Base-by-base conservation (phyloP, 345 rosid species). In the Eucalyptus pumila region DNA sequence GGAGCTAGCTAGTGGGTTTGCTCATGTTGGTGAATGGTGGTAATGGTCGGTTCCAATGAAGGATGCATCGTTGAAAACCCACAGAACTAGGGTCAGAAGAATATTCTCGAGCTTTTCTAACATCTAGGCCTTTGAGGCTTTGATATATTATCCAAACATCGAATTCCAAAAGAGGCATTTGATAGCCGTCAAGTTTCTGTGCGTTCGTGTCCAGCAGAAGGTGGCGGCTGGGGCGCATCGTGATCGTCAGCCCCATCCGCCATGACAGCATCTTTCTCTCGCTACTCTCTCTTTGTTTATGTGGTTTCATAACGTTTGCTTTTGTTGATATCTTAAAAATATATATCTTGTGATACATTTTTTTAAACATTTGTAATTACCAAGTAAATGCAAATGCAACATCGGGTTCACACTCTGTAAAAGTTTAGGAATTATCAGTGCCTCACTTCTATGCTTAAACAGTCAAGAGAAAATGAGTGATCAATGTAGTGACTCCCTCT, bases 381-480 rank as follows among this genome's bases (percentile, higher is more conserved):
- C 60, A 21, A 23, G 60, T 24, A 56, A 23, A 56, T 23, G 60
- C 60, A 21, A 23, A 54, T 23, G 60, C 5, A 23, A 23, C 60
- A 56, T 56, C 6, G 4, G 0, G 1, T 54, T 23, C 6, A 23
- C 60, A 56, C 23, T 23, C 0, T 56, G 6, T 23, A 56, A 24
- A 24, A 56, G 0, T 9, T 56, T 56, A 24, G 3, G 62, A 52
- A 56, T 6, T 1, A 24, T 21, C 24, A 10, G 23, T 52, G 24
- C 24, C 56, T 52, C 56, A 52, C 24, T 52, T 6, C 62, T 24
- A 56, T 56, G 62, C 12, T 23, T 56, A 56, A 56, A 56, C 0
- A 27, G 12, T 56, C 12, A 56, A 56, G 60, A 24, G 0, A 56
- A 56, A 56, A 2, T 0, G 62, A 23, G 62, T 2, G 1, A 54